phyloP scores from a whole-genome alignment of 352 stramenopile genomes.

The Phytophthora capsici region DNA sequence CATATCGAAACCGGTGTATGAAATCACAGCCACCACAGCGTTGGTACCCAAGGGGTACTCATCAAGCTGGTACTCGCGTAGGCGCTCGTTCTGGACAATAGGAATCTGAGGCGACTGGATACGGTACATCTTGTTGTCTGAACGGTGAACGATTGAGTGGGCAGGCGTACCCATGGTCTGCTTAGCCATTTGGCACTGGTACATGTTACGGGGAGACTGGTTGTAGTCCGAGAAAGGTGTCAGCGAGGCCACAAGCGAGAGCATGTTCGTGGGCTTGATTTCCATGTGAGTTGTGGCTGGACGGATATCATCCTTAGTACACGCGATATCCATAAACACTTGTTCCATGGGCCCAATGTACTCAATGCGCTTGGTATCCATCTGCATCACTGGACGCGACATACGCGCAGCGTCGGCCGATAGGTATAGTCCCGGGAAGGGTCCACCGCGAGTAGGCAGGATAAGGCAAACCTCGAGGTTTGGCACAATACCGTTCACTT shows the following conservation, averaged over 20 bases:
- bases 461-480: slow-evolving; percentile 89
- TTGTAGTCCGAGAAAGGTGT: slow-evolving; percentile 99
- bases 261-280: slow-evolving; percentile 99
- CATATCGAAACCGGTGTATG: slow-evolving; percentile 98
- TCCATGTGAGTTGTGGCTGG: slow-evolving; percentile 98
- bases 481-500: slow-evolving; percentile 70
- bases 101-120: slow-evolving; percentile 98
- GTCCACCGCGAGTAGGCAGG: slow-evolving; percentile 82
- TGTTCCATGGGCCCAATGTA: slow-evolving; percentile 98
- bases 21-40: slow-evolving; percentile 99
- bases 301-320: slow-evolving; percentile 95
- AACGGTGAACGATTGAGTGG: slow-evolving; percentile 96
- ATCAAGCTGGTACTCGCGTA: slow-evolving; percentile 98
- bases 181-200: slow-evolving; percentile 99
- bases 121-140: slow-evolving; percentile 99
- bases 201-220: slow-evolving; percentile 99
- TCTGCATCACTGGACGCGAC: slow-evolving; percentile 93
- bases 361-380: slow-evolving; percentile 93
- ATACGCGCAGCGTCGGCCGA: slow-evolving; percentile 96
- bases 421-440: slow-evolving; percentile 98
- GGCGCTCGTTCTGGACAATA: slow-evolving; percentile 97
- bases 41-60: slow-evolving; percentile 99
- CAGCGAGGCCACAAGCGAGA: slow-evolving; percentile 98
- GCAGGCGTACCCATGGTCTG: slow-evolving; percentile 99
- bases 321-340: slow-evolving; percentile 98